A percentile compares a stretch with the other conserved stretches of the same genome.
phyloP scores from a whole-genome alignment of 2,329 filamentous ascomycete species.

The Apiospora arundinis region DNA sequence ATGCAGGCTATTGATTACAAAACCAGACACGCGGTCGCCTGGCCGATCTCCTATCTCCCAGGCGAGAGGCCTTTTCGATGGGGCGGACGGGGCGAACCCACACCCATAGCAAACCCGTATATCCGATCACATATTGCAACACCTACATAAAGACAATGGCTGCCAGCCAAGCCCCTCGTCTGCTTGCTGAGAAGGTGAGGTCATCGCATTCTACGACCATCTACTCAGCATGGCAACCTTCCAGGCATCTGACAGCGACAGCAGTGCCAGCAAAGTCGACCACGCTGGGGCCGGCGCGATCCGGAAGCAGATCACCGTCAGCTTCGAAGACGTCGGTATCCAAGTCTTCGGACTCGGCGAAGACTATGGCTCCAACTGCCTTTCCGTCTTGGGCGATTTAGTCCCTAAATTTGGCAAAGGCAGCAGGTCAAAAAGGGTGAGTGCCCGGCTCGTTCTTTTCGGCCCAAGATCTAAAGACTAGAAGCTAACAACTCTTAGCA shows the following conservation, averaged over 20 bases:
- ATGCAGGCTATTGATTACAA: background rate
- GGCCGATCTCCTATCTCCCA: background rate
- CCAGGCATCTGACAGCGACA: conserved; percentile 17
- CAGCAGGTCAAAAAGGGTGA: conserved; percentile 38
- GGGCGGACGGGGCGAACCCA: conserved; percentile 9
- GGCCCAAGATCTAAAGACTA: background rate
- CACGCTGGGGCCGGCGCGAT: conserved; percentile 20
- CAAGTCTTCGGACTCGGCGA: conserved; percentile 43
- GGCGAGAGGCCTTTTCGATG: background rate
- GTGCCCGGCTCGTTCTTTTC: background rate
- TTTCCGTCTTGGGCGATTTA: conserved; percentile 40
- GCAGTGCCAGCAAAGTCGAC: conserved; percentile 16
- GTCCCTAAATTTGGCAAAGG: conserved; percentile 30
- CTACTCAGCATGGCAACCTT: conserved; percentile 2
- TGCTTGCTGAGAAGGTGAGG: background rate
- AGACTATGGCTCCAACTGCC: conserved; percentile 42
- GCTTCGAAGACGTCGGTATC: conserved; percentile 43
- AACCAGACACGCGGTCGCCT: background rate
- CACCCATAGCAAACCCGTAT: conserved; percentile 5
- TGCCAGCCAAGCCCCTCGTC: background rate
- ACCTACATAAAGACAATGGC: background rate
- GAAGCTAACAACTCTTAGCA: conserved; percentile 35
- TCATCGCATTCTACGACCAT: background rate
- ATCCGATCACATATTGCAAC: background rate
- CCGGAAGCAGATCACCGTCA: conserved; percentile 43